Evolutionary conservation across 129 eudicot species (phyloP).

Genomic region (Arctium minus): DNA sequence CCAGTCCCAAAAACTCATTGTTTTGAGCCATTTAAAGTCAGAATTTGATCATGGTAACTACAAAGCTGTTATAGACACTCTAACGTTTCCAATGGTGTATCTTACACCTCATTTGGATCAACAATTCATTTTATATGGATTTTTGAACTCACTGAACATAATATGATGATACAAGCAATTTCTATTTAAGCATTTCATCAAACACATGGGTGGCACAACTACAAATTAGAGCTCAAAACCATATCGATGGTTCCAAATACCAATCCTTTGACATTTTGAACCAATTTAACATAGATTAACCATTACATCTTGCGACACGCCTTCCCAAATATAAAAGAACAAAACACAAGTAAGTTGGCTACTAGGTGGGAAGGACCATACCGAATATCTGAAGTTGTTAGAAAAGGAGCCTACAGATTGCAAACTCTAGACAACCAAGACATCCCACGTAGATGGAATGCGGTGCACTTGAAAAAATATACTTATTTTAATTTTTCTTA

Average conservation of each 20-base stretch:
- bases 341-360: not conserved
- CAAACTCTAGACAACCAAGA: not conserved
- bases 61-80: not conserved
- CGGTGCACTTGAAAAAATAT: not conserved
- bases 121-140: not conserved
- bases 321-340: not conserved
- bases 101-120: not conserved
- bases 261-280: not conserved
- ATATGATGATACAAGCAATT: not conserved
- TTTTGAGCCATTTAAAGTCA: not conserved
- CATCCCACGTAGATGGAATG: not conserved
- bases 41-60: not conserved
- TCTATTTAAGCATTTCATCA: not conserved
- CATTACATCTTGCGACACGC: not conserved
- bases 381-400: not conserved
- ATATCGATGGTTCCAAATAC: not conserved
- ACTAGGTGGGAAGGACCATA: not conserved
- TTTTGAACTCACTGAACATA: not conserved
- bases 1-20: not conserved
- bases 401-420: not conserved
- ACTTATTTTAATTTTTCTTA: not conserved
- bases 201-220: not conserved
- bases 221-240: not conserved
- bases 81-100: not conserved
- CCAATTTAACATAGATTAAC: too few species aligned